These are phyloP conservation scores for Plenodomus tracheiphilus DNA, from an alignment of 2,329 filamentous ascomycete species.

Conservation along the genomic window DNA sequence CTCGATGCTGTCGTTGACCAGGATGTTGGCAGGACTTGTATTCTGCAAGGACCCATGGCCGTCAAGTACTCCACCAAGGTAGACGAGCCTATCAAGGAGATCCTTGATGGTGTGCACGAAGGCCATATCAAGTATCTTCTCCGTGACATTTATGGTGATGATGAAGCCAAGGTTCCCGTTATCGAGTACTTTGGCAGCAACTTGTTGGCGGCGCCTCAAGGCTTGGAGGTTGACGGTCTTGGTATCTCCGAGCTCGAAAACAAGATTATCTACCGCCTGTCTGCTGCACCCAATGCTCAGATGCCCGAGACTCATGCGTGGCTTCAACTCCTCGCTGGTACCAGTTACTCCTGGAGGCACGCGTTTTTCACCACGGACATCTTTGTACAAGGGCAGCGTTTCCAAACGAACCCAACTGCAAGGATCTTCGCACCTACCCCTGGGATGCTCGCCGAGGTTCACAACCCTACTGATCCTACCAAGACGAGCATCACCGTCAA, in stretches of 20 bases:
- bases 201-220: conserved; percentile 70
- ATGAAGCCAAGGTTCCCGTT: conserved; percentile 74
- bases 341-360: conserved; percentile 87
- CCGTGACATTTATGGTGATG: conserved; percentile 75
- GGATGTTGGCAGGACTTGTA: conserved; percentile 94
- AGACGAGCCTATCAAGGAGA: conserved; percentile 93
- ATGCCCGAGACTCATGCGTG: conserved; percentile 82
- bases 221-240: conserved; percentile 76
- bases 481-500: conserved; percentile 86
- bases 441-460: conserved; percentile 88
- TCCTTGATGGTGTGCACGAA: conserved; percentile 87
- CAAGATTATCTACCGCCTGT: conserved; percentile 84
- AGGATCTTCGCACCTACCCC: conserved; percentile 85
- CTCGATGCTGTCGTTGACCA: conserved; percentile 93
- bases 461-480: conserved; percentile 75
- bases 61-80: conserved; percentile 86
- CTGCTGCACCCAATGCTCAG: conserved; percentile 70
- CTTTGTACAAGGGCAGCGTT: conserved; percentile 92
- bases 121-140: conserved; percentile 81
- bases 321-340: conserved; percentile 85
- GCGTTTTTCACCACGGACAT: conserved; percentile 93
- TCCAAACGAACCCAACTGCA: conserved; percentile 94
- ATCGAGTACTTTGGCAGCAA: conserved; percentile 97
- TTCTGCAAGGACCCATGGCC: conserved; percentile 91
- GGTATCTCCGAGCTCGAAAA: conserved; percentile 77